phyloP scores from a whole-genome alignment of 139 green algal species.

The Micractinium conductrix region DNA sequence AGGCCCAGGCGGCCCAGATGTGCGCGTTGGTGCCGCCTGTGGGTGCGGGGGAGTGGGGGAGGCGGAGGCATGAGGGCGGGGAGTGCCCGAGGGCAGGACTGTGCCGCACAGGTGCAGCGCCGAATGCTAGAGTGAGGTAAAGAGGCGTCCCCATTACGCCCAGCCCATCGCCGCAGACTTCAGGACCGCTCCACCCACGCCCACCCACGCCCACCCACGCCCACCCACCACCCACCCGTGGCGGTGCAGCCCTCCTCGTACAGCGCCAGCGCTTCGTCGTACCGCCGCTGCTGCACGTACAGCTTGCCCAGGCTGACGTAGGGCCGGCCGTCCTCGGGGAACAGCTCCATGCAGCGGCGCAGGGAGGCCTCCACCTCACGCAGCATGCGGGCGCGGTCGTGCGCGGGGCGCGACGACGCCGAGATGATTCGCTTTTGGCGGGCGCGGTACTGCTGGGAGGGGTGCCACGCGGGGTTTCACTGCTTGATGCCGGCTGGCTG shows the following conservation, averaged over 20 bases:
- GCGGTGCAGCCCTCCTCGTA: constrained; percentile 88
- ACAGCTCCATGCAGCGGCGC: constrained; percentile 65
- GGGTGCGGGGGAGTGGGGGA: background rate
- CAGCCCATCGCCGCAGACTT: no score
- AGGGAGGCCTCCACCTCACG: constrained; percentile 65
- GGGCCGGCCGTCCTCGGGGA: constrained; percentile 82
- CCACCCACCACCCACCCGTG: constrained; percentile 60
- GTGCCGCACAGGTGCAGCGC: no score
- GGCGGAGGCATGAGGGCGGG: background rate
- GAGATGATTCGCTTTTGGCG: constrained; percentile 55
- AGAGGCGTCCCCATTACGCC: no score
- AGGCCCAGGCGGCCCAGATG: constrained; percentile 94
- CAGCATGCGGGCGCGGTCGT: constrained; percentile 47
- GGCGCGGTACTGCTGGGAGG: constrained; percentile 69
- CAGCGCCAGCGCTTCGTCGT: constrained; percentile 84
- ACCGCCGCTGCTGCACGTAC: constrained; percentile 71
- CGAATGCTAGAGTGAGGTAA: no score
- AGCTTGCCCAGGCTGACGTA: constrained; percentile 94
- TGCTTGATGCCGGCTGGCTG: no score
- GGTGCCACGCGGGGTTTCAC: background rate
- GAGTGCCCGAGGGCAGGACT: no score
- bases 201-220: no score
- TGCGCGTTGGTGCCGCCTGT: constrained; percentile 82
- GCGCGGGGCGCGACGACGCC: constrained; percentile 13
- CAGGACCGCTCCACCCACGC: no score